Evolutionary conservation across 495 filamentous ascomycete genomes (phyloP).

Genomic region (Bacidia rubella): DNA sequence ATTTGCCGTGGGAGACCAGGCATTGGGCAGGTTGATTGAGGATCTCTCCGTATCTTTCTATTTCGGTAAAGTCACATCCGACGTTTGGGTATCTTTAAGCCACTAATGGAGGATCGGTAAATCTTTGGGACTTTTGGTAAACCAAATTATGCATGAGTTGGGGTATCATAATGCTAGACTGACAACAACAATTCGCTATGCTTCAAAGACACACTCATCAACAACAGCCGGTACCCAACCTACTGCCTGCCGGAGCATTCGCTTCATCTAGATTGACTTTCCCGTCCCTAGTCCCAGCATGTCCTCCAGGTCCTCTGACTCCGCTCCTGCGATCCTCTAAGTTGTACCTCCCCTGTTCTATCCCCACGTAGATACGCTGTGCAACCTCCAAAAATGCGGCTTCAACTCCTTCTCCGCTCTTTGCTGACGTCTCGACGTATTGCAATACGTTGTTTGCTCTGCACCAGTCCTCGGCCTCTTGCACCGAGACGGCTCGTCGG

Average conservation of each 20-base stretch:
- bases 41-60: too few relatives aligned
- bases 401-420: conserved; percentile 86
- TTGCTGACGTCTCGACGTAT: conserved; percentile 93
- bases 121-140: too few relatives aligned
- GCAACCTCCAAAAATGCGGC: conserved; percentile 84
- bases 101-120: too few relatives aligned
- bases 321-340: conserved; percentile 85
- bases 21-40: too few relatives aligned
- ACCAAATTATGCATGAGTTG: too few relatives aligned
- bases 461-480: conserved; percentile 85
- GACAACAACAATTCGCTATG: neutral
- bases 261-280: neutral
- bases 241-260: neutral
- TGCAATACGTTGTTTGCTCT: conserved; percentile 63
- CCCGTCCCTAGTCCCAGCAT: neutral
- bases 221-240: neutral
- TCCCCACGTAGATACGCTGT: conserved; percentile 87
- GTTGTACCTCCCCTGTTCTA: conserved; percentile 85
- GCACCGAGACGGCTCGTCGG: conserved; percentile 59
- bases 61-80: too few relatives aligned
- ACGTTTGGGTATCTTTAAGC: too few relatives aligned
- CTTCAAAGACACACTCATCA: neutral
- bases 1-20: too few relatives aligned
- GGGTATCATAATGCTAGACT: neutral
- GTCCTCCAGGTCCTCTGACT: conserved; percentile 61